phyloP scores from a whole-genome alignment of 208 protist genomes.

The Baffinella frigidus region DNA sequence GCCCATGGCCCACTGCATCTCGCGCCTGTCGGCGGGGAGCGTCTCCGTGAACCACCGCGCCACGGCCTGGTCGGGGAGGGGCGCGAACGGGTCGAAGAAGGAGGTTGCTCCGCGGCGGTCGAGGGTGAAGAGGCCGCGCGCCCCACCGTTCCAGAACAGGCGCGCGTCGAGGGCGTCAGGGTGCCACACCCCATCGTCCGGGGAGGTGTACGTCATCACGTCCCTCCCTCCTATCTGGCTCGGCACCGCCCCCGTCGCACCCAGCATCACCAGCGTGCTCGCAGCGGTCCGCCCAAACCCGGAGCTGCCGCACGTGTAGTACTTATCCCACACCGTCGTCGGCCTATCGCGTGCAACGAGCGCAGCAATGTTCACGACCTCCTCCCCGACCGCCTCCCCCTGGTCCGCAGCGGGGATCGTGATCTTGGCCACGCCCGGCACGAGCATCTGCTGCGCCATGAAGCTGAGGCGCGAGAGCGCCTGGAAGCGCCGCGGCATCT shows the following conservation, averaged over 20 bases:
- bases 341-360: too few relatives aligned
- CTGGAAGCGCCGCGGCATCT: not conserved
- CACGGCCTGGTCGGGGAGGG: not conserved
- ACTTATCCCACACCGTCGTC: too few relatives aligned
- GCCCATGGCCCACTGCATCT: constrained; percentile 27
- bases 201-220: not conserved
- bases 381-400: too few relatives aligned
- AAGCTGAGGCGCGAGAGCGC: constrained; percentile 8
- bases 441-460: constrained; percentile 44
- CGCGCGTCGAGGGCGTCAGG: not conserved
- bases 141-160: not conserved
- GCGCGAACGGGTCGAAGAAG: constrained; percentile 46
- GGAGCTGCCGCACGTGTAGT: not conserved
- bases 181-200: constrained; percentile 38
- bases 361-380: too few relatives aligned
- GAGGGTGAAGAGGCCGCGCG: not conserved
- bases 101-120: too few relatives aligned
- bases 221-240: not conserved
- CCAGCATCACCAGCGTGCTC: not conserved
- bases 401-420: not conserved
- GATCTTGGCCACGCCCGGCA: not conserved
- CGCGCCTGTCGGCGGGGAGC: not conserved
- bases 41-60: constrained; percentile 8
- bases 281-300: not conserved
- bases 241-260: not conserved